Evolutionary conservation across 768 basidiomycete genomes (phyloP).

Genomic region (Suillus cothurnatus): DNA sequence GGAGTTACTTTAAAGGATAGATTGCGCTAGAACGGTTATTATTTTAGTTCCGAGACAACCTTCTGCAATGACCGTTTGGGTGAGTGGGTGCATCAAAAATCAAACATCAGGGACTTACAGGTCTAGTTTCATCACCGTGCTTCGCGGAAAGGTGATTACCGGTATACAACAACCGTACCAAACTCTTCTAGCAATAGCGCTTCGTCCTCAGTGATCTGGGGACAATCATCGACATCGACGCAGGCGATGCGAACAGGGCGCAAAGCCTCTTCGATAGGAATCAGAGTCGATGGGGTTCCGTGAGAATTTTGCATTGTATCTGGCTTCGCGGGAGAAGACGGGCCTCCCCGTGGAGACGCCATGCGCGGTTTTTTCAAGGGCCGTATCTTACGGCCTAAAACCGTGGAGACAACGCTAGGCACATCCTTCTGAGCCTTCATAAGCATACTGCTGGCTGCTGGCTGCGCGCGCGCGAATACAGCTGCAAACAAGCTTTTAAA

Average conservation of each 20-base stretch:
- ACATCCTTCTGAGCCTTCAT: conserved; percentile 9
- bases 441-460: not conserved
- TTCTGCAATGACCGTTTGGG: not conserved
- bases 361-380: conserved; percentile 38
- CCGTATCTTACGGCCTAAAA: conserved; percentile 32
- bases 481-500: conserved; percentile 38
- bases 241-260: conserved; percentile 39
- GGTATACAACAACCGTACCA: conserved; percentile 33
- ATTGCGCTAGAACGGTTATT: conserved; percentile 2
- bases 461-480: conserved; percentile 36
- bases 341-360: conserved; percentile 8
- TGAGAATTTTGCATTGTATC: conserved; percentile 11
- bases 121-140: conserved; percentile 1
- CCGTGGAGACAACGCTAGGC: conserved; percentile 21
- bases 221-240: conserved; percentile 45
- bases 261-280: conserved; percentile 40
- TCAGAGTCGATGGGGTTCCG: conserved; percentile 33
- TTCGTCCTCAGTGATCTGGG: conserved; percentile 39
- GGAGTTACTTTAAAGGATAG: conserved; percentile 5
- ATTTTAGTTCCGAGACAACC: not conserved
- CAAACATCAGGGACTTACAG: conserved; percentile 5
- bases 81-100: not conserved
- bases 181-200: conserved; percentile 40
- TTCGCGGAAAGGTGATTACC: conserved; percentile 1
- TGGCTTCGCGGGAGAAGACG: conserved; percentile 4